phyloP scores from a whole-genome alignment of 345 rosid species.

The Syzygium aromaticum region DNA sequence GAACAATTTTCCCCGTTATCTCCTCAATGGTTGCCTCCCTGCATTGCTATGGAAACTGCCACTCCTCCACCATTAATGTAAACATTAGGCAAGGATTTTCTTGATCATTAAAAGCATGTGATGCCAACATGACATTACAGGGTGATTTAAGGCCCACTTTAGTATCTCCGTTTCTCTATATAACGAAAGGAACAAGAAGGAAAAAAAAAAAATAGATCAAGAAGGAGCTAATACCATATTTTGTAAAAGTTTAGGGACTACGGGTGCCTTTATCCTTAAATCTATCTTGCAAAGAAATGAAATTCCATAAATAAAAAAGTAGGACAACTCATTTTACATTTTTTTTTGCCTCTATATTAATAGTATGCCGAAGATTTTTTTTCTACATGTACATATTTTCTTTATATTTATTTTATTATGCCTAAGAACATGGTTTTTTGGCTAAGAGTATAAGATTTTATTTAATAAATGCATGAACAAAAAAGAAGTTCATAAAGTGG shows the following conservation, averaged over 20 bases:
- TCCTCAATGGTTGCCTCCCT: not conserved
- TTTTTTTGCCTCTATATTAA: not conserved
- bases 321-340: not conserved
- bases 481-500: not conserved
- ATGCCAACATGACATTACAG: not conserved
- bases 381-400: not conserved
- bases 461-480: not conserved
- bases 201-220: not conserved
- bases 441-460: not conserved
- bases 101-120: not conserved
- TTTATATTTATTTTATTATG: not conserved
- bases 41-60: not conserved
- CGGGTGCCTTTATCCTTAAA: not conserved
- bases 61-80: not conserved
- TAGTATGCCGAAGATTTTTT: not conserved
- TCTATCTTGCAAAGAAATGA: not conserved
- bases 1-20: not conserved
- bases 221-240: not conserved
- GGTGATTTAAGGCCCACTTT: not conserved
- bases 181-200: not conserved
- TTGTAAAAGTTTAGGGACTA: not conserved
- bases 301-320: not conserved
- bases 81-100: not conserved
- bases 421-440: not conserved
- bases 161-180: not conserved